These are phyloP conservation scores for Pilasporangium apinafurcum DNA, from an alignment of 352 stramenopile genomes.

Conservation along the genomic window DNA sequence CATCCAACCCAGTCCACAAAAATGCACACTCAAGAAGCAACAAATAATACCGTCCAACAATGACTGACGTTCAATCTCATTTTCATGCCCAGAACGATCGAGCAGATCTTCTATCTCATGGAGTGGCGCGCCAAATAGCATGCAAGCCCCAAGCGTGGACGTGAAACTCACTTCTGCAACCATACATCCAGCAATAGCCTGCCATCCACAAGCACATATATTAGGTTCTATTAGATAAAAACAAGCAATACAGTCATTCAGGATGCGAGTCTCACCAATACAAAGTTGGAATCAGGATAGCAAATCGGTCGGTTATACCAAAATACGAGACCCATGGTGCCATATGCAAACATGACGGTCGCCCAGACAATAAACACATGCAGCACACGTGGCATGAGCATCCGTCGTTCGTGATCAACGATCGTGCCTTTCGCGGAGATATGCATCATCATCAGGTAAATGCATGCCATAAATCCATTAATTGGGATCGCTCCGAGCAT, in stretches of 20 bases:
- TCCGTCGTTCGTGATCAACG: constrained; percentile 77
- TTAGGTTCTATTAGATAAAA: background rate
- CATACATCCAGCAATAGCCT: constrained; percentile 51
- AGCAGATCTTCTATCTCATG: constrained; percentile 19
- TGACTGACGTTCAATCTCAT: constrained; percentile 68
- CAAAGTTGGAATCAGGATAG: constrained; percentile 63
- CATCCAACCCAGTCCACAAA: constrained; percentile 1
- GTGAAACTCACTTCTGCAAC: constrained; percentile 72
- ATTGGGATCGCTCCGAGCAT: constrained; percentile 54
- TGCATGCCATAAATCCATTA: constrained; percentile 73
- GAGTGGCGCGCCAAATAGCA: constrained; percentile 34
- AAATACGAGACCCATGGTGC: constrained; percentile 43
- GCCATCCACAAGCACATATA: constrained; percentile 3
- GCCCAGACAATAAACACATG: constrained; percentile 77
- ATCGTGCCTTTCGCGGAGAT: constrained; percentile 82
- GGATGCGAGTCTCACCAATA: constrained; percentile 38
- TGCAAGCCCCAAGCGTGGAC: constrained; percentile 60
- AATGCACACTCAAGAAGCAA: constrained; percentile 2
- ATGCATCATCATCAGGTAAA: constrained; percentile 85
- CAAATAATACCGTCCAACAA: constrained; percentile 62
- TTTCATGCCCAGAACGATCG: constrained; percentile 58
- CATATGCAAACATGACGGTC: constrained; percentile 53
- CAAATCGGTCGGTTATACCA: constrained; percentile 73
- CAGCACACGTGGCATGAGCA: constrained; percentile 80
- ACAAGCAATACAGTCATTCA: background rate